Evolutionary conservation across 345 rosid genomes (phyloP), one percentile per base, ranked within the genome.

Genomic region (Carallia brachiata): DNA sequence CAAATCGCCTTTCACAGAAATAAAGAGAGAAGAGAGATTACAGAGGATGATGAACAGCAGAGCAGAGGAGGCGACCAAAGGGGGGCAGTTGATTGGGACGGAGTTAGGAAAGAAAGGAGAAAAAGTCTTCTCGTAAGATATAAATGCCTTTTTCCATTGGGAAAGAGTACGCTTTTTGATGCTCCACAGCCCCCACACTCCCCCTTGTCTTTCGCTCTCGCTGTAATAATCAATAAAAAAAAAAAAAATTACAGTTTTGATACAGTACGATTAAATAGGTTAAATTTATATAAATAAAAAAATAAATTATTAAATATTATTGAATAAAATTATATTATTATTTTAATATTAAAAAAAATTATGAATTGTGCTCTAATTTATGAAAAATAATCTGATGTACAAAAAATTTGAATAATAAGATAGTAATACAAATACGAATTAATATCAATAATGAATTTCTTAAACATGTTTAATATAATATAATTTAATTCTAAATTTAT

Each of bases 141-240:
- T 65, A 69, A 75, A 75, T 44, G 84, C 39, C n/a, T 52, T 39
- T 69, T 65, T 44, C 66, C 57, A 52, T 70, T 7, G 40, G 10
- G 48, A 12, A 44, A 2, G 12, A 28, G 65, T 36, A 30, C 72
- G 65, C 70, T 52, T 75, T 75, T 55, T 62, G 19, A 50, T 28
- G 70, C 61, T 28, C 36, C 36, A 13, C 68, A 70, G 78, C 78
- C 34, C 71, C 82, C 76, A 64, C 75, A 62, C 13, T 17, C 7
- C 79, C 4, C 77, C 73, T 70, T 36, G 67, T 70, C 66, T 62
- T n/a, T 37, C 52, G 50, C 79, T 58, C 63, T 61, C 71, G 50
- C 58, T 52, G 68, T 61, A 30, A 74, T 39, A 60, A 32, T 27
- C 18, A 52, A 47, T 56, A 68, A 60, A 23, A 62, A 28, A 19